Percentiles rank a stretch among this genome's conserved stretches.
Conservation (phyloP, 2,329 filamentous ascomycete species). For the Pseudogymnoascus sp. region DNA sequence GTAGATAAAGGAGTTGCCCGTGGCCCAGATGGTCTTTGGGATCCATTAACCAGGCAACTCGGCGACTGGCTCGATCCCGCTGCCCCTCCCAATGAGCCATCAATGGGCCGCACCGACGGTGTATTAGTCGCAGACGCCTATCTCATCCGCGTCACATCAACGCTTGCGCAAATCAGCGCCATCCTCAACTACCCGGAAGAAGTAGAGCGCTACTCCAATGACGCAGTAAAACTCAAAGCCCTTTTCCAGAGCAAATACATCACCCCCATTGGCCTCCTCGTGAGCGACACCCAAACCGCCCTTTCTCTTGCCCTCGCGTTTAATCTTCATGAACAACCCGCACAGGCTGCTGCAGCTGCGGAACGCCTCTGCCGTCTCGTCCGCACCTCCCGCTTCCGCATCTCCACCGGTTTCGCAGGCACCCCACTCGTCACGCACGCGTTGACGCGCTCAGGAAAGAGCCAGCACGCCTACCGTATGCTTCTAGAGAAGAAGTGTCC, state of each 20-base stretch:
- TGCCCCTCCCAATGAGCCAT: slow-evolving; percentile 33
- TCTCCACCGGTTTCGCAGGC: slow-evolving; percentile 25
- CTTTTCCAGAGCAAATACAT: slow-evolving; percentile 25
- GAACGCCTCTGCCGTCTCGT: slow-evolving; percentile 18
- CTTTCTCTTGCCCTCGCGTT: slow-evolving; percentile 22
- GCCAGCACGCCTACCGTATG: slow-evolving; percentile 30
- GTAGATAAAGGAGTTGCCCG: slow-evolving; percentile 30
- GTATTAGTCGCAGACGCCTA: slow-evolving; percentile 39
- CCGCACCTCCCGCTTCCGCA: slow-evolving; percentile 16
- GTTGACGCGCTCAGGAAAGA: slow-evolving; percentile 12
- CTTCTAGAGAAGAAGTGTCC: slow-evolving; percentile 29
- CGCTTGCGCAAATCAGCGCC: slow-evolving; percentile 30
- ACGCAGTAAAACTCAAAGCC: slow-evolving; percentile 17
- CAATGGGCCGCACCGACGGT: slow-evolving; percentile 32
- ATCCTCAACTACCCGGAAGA: slow-evolving; percentile 26
- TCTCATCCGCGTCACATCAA: slow-evolving; percentile 34
- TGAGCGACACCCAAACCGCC: slow-evolving; percentile 23
- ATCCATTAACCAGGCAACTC: slow-evolving; percentile 29
- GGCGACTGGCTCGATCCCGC: slow-evolving; percentile 43
- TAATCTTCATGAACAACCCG: slow-evolving; percentile 13
- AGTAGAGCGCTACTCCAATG: slow-evolving; percentile 18
- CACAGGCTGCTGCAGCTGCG: slow-evolving; percentile 11
- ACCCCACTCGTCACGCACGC: slow-evolving; percentile 21
- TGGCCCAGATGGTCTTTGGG: slow-evolving; percentile 33
- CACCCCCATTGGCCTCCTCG: slow-evolving; percentile 18